Base-by-base conservation (phyloP, 305 asterid species). In the Fraxinus paxiana region DNA sequence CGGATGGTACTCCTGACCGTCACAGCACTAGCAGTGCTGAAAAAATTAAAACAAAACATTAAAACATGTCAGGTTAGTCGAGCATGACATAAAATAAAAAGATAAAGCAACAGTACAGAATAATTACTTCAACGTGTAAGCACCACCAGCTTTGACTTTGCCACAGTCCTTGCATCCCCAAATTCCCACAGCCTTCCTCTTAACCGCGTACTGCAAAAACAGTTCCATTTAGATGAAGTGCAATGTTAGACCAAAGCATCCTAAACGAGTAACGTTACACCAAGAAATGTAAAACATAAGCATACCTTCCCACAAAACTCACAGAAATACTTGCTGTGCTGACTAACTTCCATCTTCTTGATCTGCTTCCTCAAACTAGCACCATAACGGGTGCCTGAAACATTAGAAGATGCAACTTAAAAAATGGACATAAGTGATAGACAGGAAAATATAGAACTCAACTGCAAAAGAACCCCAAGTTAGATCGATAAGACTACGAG, bases 131-230 rank as follows among this genome's bases (percentile, higher is more conserved):
- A 94, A 73, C 0, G 95, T 94, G 92, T 94, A 94, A 75, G 98
- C 98, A 77, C 97, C 96, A 76, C 94, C 97, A 0, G 97, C 97
- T 84, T 94, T 94, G 78, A 91, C 97, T 85, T 92, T 94, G 87
- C 94, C 95, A 28, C 98, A 94, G 80, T 92, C 97, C 88, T 91
- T 92, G 90, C 95, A 91, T 20, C 98, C 98, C 95, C 97, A 94
- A 33, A 94, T 94, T 59, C 97, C 98, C 0, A 94, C 97, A 0
- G 94, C 92, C 91, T 94, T 85, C 81, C 97, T 92, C 91, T 93
- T 95, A 89, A 93, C 97, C 0, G 96, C 95, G 13, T 87, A 92
- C 98, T 94, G 83, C 38, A 20, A 38, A 4, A 43, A 7, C 20
- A 75, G 43, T 73, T 2, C 26, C 3, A 61, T 13, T 75, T 37